Conservation (phyloP, 2,329 filamentous ascomycete genomes). For the Xylaria sp. region DNA sequence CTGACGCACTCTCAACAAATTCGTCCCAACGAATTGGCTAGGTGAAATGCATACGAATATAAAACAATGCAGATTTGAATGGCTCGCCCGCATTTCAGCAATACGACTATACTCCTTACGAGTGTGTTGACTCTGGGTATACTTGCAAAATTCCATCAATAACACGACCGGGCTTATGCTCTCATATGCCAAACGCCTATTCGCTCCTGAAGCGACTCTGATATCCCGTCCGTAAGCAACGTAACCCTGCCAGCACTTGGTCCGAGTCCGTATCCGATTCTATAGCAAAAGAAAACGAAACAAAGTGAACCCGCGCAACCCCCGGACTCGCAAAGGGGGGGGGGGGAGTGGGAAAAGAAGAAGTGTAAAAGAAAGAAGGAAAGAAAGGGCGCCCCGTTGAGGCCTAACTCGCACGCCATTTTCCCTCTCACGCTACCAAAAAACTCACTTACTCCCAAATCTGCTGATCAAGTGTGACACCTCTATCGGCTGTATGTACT, state of each 20-base stretch:
- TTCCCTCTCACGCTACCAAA: constrained; percentile 6
- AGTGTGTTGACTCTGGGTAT: constrained; percentile 27
- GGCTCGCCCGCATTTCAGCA: not conserved
- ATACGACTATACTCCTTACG: constrained; percentile 17
- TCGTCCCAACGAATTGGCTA: not conserved
- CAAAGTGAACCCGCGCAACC: constrained; percentile 9
- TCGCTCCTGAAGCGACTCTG: constrained; percentile 32
- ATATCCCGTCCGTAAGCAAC: constrained; percentile 34
- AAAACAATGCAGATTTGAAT: not conserved
- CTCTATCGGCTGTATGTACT: not conserved
- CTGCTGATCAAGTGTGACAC: not conserved
- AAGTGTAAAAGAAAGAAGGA: constrained; percentile 17
- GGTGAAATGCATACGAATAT: not conserved
- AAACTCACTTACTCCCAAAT: constrained; percentile 13
- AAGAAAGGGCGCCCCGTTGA: not conserved
- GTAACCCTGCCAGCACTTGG: constrained; percentile 42
- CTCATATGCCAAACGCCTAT: constrained; percentile 30
- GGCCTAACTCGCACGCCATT: not conserved
- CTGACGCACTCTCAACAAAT: not conserved
- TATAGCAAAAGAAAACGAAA: constrained; percentile 27
- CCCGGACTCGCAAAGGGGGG: too few relatives aligned
- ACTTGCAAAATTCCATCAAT: constrained; percentile 24
- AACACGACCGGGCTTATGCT: constrained; percentile 11
- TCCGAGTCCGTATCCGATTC: constrained; percentile 39
- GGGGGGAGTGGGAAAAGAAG: too few relatives aligned